Evolutionary conservation across 163 green algal genomes (phyloP).

Genomic region (Chlorella variabilis): DNA sequence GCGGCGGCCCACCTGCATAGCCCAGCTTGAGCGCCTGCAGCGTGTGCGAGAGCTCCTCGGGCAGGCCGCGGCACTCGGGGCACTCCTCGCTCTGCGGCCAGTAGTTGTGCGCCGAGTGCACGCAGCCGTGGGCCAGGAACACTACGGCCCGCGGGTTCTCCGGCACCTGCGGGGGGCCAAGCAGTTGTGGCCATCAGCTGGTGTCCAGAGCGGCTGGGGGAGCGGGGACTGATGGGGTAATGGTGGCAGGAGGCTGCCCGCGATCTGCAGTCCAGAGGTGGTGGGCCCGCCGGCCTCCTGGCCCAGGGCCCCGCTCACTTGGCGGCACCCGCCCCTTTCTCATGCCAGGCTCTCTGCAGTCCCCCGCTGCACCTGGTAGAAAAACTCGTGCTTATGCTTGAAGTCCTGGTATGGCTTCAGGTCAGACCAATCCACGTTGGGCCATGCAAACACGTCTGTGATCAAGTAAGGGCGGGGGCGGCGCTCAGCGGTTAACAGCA

Average conservation of each 20-base stretch:
- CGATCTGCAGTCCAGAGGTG: no score
- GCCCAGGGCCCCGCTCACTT: no score
- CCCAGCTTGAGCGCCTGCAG: constrained; percentile 22
- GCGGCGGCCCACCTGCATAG: constrained; percentile 24
- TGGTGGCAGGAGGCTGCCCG: no score
- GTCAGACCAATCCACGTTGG: not conserved
- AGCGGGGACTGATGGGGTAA: no score
- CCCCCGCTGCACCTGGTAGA: not conserved
- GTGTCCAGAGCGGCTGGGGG: no score
- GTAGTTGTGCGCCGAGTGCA: constrained; percentile 18
- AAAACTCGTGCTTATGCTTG: constrained; percentile 28
- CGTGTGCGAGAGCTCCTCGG: constrained; percentile 31
- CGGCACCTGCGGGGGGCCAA: constrained; percentile 13
- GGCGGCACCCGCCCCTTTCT: no score
- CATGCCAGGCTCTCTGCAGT: not conserved
- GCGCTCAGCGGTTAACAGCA: no score
- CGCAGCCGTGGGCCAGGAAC: constrained; percentile 26
- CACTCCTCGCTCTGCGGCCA: constrained; percentile 14
- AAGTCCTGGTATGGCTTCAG: constrained; percentile 5
- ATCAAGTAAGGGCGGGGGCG: no score
- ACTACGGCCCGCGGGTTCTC: constrained; percentile 4
- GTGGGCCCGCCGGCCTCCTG: no score
- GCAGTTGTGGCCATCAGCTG: no score
- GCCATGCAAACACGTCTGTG: not conserved
- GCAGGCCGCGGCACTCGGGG: constrained; percentile 25